These are phyloP conservation scores for Asterochloris sp. DNA, from an alignment of 139 green algal genomes.

Conservation along the genomic window DNA sequence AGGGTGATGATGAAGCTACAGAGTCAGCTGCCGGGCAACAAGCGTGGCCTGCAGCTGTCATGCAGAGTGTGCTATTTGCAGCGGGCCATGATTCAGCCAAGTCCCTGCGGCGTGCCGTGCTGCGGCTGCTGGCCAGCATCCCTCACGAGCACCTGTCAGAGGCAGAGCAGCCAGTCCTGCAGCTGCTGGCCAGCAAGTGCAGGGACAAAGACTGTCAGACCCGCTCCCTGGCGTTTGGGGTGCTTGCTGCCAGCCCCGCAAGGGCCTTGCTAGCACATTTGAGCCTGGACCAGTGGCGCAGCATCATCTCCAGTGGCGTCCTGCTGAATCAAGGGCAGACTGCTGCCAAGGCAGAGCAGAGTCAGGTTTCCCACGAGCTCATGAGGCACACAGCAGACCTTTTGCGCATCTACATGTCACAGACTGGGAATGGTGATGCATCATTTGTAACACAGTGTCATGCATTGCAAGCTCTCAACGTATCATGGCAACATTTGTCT, in stretches of 20 bases:
- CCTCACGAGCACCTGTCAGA: not conserved
- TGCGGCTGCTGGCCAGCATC: constrained; percentile 3
- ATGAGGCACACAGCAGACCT: not conserved
- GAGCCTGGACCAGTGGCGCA: constrained; percentile 3
- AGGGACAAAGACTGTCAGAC: constrained; percentile 9
- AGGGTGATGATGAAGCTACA: not conserved
- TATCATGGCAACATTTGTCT: too few relatives aligned
- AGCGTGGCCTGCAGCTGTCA: constrained; percentile 4
- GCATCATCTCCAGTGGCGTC: constrained; percentile 1
- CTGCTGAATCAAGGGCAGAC: not conserved
- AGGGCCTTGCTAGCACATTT: not conserved
- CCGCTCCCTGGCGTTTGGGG: not conserved
- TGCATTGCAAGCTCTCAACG: too few relatives aligned
- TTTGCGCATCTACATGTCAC: not conserved
- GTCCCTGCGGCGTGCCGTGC: not conserved
- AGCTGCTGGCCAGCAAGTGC: not conserved
- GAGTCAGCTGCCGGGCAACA: not conserved
- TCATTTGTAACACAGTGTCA: too few relatives aligned
- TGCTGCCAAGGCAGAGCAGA: not conserved
- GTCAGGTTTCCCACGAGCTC: not conserved
- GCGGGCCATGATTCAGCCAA: not conserved
- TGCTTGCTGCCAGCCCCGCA: not conserved
- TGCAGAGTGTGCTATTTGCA: constrained; percentile 4
- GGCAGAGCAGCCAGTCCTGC: not conserved
- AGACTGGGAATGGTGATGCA: too few relatives aligned